Percentiles rank a stretch among this genome's conserved stretches.
These are phyloP conservation scores for Globisporangium camurandrum DNA, from an alignment of 352 stramenopile genomes.

Conservation along the genomic window DNA sequence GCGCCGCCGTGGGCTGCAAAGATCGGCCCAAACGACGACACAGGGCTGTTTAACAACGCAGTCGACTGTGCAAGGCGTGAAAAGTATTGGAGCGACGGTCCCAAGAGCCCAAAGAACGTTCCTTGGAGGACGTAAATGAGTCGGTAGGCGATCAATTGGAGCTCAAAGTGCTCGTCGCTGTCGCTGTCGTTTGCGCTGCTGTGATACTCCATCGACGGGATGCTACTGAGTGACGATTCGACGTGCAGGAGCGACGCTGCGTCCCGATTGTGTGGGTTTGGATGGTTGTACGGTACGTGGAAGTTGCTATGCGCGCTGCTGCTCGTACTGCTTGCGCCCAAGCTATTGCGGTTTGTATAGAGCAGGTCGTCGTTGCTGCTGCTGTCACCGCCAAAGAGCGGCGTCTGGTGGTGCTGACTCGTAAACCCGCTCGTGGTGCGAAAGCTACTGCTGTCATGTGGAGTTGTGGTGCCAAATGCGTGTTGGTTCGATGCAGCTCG, in stretches of 20 bases:
- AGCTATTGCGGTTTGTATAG: slow-evolving; percentile 2
- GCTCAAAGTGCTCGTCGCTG: slow-evolving; percentile 37
- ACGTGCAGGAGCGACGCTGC: slow-evolving; percentile 15
- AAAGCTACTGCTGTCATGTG: slow-evolving; percentile 5
- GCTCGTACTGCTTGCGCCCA: slow-evolving; percentile 3
- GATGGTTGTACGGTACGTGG: neutral
- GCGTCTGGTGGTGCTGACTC: neutral
- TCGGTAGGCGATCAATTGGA: slow-evolving; percentile 61
- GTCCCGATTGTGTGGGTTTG: slow-evolving; percentile 2
- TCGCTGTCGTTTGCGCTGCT: slow-evolving; percentile 15
- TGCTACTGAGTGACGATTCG: slow-evolving; percentile 15
- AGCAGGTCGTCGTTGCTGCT: neutral
- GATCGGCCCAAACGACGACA: slow-evolving; percentile 64
- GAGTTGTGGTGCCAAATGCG: slow-evolving; percentile 3
- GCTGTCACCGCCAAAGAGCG: slow-evolving; percentile 11
- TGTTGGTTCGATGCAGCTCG: slow-evolving; percentile 6
- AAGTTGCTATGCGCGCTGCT: slow-evolving; percentile 1
- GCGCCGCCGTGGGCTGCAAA: slow-evolving; percentile 66
- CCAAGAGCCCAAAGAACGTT: slow-evolving; percentile 56
- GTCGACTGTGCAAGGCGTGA: slow-evolving; percentile 34
- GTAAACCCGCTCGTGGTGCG: slow-evolving; percentile 1
- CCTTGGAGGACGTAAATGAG: slow-evolving; percentile 64
- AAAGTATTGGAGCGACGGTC: slow-evolving; percentile 58
- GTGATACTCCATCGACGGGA: slow-evolving; percentile 12
- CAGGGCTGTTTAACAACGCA: slow-evolving; percentile 32